Percentiles rank a stretch among this genome's conserved stretches.
These are phyloP conservation scores for Coelastrella sp. DNA, from an alignment of 139 green algal species.

Conservation along the genomic window DNA sequence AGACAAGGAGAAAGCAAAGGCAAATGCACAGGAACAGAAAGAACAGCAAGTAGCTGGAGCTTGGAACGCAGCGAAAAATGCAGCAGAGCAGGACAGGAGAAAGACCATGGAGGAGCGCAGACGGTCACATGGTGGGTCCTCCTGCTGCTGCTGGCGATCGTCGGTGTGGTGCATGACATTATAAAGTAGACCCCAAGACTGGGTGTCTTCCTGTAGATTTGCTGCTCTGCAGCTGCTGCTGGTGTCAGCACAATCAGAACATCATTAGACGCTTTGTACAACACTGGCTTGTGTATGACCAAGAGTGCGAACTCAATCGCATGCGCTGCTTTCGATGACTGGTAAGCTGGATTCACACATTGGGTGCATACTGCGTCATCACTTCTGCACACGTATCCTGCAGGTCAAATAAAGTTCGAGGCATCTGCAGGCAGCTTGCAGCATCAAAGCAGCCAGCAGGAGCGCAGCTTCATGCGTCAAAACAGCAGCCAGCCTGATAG, in stretches of 20 bases:
- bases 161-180: too few species aligned
- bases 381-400: background rate
- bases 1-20: constrained; percentile 52
- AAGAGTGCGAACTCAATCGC: too few species aligned
- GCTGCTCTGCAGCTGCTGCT: too few species aligned
- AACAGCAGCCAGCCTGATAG: background rate
- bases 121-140: constrained; percentile 14
- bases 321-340: too few species aligned
- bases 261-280: too few species aligned
- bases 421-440: background rate
- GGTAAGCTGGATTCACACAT: too few species aligned
- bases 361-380: background rate
- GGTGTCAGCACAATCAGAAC: too few species aligned
- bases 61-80: constrained; percentile 28
- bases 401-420: constrained; percentile 18
- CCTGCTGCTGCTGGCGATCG: too few species aligned
- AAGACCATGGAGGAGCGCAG: constrained; percentile 21
- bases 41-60: constrained; percentile 26
- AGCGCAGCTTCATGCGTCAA: background rate
- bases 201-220: background rate
- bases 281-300: too few species aligned
- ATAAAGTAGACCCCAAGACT: background rate
- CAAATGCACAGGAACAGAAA: background rate
- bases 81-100: constrained; percentile 8
- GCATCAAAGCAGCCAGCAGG: background rate